Evolutionary conservation across 768 basidiomycete genomes (phyloP).

Genomic region (Russula griseocarnosa): DNA sequence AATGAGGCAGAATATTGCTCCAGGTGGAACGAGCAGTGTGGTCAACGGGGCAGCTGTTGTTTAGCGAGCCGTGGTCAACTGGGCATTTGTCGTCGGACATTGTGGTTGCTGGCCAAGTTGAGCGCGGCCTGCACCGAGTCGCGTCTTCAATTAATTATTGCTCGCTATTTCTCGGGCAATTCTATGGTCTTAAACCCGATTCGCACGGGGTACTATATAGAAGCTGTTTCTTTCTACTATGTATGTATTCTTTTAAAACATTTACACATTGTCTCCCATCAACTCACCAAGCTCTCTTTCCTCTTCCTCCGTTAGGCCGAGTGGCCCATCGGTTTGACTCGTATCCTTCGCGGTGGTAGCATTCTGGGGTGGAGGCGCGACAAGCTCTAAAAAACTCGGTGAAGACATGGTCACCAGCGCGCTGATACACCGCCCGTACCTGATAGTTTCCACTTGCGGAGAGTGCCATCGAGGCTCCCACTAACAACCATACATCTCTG

Average conservation of each 20-base stretch:
- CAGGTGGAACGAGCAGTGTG: conserved; percentile 36
- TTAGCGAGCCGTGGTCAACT: conserved; percentile 18
- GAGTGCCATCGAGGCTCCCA: conserved; percentile 79
- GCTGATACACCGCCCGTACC: conserved; percentile 39
- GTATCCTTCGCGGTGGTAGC: background rate
- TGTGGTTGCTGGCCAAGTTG: background rate
- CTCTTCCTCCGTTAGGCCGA: conserved; percentile 77
- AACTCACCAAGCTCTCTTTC: conserved; percentile 85
- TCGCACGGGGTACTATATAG: no score
- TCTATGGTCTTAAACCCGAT: no score
- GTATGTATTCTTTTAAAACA: background rate
- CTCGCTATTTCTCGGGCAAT: no score
- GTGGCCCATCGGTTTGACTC: conserved; percentile 29
- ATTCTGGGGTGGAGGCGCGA: background rate
- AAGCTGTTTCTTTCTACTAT: background rate
- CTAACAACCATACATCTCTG: conserved; percentile 80
- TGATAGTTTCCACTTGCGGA: conserved; percentile 76
- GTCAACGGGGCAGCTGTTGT: conserved; percentile 36
- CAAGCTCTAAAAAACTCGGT: conserved; percentile 10
- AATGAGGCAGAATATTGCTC: conserved; percentile 30
- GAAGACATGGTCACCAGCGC: conserved; percentile 1
- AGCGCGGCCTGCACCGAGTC: no score
- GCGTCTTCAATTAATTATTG: no score
- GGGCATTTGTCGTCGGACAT: conserved; percentile 22
- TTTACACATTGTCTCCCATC: conserved; percentile 39